A percentile compares a stretch with the other conserved stretches of the same genome.
Evolutionary conservation across 169 alveolate species (phyloP).

Genomic region (Babesia caballi): DNA sequence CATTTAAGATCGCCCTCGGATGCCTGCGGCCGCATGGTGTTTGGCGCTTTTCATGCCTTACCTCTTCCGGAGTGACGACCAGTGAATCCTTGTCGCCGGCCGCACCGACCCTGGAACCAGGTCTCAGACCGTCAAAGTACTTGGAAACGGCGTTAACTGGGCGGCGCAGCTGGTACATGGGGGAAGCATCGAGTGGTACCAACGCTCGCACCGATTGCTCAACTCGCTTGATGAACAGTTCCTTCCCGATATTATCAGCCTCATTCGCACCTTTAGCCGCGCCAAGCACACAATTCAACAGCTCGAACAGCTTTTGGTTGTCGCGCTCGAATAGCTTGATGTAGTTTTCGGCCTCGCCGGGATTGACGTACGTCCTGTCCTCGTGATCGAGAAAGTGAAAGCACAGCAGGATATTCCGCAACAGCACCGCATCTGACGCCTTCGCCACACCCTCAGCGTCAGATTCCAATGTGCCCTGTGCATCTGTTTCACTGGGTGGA

Average conservation of each 20-base stretch:
- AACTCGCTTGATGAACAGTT: conserved; percentile 13
- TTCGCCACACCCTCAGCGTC: background rate
- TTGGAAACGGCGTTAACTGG: conserved; percentile 3
- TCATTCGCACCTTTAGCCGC: background rate
- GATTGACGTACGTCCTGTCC: conserved; percentile 27
- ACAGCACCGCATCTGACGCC: background rate
- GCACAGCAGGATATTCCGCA: conserved; percentile 43
- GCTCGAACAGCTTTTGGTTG: conserved; percentile 15
- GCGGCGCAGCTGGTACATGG: background rate
- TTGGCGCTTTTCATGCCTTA: no score
- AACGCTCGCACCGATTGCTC: background rate
- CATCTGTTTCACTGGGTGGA: background rate
- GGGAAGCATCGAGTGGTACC: conserved; percentile 8
- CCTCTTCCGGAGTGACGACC: background rate
- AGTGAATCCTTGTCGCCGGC: background rate
- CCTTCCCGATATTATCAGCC: conserved; percentile 25
- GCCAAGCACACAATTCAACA: conserved; percentile 12
- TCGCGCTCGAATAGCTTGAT: background rate
- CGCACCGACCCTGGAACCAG: background rate
- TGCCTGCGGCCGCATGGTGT: background rate
- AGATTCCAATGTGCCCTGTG: background rate
- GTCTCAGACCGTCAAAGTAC: conserved; percentile 1
- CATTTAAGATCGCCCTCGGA: background rate
- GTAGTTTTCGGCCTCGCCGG: conserved; percentile 15
- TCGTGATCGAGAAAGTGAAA: conserved; percentile 28